Evolutionary conservation across 371 early-diverging fungal species (phyloP).

Genomic region (Basidiobolus meristosporus): DNA sequence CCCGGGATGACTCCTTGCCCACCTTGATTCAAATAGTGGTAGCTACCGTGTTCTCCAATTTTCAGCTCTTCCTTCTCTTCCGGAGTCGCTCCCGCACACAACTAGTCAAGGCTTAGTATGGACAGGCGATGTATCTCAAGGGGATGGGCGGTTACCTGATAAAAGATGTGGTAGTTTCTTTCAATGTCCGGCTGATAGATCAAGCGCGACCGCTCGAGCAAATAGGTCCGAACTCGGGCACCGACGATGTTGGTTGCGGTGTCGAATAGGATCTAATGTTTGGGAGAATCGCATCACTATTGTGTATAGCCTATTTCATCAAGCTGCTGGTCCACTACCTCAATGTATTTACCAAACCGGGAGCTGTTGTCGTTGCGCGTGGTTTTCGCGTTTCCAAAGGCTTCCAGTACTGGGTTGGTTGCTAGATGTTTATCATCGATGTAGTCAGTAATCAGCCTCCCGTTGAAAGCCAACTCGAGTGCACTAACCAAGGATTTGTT

Average conservation of each 20-base stretch:
- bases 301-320: constrained; percentile 31
- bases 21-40: constrained; percentile 76
- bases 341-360: constrained; percentile 98
- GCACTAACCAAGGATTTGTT: no score
- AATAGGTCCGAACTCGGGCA: constrained; percentile 90
- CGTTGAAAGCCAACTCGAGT: no score
- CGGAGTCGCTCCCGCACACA: constrained; percentile 72
- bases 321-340: no score
- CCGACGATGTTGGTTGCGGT: constrained; percentile 70
- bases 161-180: constrained; percentile 98
- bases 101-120: constrained; percentile 12
- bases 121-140: no score
- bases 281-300: no score
- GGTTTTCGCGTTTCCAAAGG: constrained; percentile 99
- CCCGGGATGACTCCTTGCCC: constrained; percentile 69
- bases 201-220: constrained; percentile 93
- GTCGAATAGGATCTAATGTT: constrained; percentile 73
- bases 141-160: constrained; percentile 67
- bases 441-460: no score
- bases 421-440: constrained; percentile 75
- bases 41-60: constrained; percentile 49
- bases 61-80: constrained; percentile 65
- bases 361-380: constrained; percentile 97
- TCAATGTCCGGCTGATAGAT: constrained; percentile 84
- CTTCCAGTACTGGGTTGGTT: constrained; percentile 97